phyloP scores from a whole-genome alignment of 2,329 filamentous ascomycete genomes.

The Aspergillus quadrilineatus region DNA sequence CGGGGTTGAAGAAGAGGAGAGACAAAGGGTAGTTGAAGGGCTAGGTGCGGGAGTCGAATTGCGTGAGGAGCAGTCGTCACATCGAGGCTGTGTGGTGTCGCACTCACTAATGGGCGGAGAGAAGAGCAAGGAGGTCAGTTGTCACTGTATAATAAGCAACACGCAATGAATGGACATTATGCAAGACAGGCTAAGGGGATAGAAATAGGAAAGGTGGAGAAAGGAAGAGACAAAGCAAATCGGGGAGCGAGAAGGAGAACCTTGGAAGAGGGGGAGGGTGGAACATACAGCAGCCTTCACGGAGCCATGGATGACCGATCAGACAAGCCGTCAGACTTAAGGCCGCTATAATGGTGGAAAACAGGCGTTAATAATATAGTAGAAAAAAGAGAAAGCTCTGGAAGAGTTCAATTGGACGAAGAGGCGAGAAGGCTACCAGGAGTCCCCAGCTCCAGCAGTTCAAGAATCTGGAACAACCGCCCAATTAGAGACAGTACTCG shows the following conservation, averaged over 20 bases:
- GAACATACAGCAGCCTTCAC: constrained; percentile 30
- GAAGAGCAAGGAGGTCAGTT: constrained; percentile 16
- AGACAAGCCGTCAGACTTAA: background rate
- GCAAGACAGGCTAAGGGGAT: constrained; percentile 21
- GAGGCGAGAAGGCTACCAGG: constrained; percentile 1
- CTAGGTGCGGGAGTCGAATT: constrained; percentile 1
- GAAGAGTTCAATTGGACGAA: constrained; percentile 1
- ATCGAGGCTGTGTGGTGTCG: constrained; percentile 32
- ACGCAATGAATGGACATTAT: constrained; percentile 17
- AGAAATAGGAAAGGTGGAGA: constrained; percentile 20
- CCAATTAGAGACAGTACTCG: constrained; percentile 5
- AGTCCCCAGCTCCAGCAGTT: background rate
- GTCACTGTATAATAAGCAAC: constrained; percentile 19
- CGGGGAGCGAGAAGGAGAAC: constrained; percentile 22
- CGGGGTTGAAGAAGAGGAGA: constrained; percentile 9
- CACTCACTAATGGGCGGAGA: constrained; percentile 22
- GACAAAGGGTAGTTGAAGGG: constrained; percentile 2
- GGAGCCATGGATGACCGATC: constrained; percentile 29
- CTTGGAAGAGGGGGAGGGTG: constrained; percentile 18
- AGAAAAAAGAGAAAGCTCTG: constrained; percentile 10
- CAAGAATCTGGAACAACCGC: constrained; percentile 6
- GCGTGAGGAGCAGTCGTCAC: constrained; percentile 23
- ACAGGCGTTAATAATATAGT: constrained; percentile 19
- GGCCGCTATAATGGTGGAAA: too few species aligned
- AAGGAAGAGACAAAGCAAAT: constrained; percentile 21